A percentile compares a stretch with the other conserved stretches of the same genome.
Evolutionary conservation across 306 rosid species (phyloP).

Genomic region (Lagenaria siceraria): DNA sequence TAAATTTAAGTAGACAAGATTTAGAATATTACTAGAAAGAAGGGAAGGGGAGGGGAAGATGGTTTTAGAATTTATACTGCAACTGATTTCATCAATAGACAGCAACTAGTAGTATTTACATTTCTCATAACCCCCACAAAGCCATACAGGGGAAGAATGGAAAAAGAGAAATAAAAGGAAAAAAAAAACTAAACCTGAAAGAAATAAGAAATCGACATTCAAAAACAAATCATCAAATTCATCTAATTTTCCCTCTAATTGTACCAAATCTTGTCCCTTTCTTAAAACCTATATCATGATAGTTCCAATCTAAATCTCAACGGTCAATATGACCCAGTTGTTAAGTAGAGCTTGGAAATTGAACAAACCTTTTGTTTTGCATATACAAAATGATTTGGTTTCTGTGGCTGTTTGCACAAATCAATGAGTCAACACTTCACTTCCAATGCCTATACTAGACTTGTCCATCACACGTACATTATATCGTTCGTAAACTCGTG

Average conservation of each 20-base stretch:
- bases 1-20: not conserved
- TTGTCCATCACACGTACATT: constrained; percentile 74
- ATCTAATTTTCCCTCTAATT: constrained; percentile 39
- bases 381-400: constrained; percentile 35
- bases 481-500: constrained; percentile 75
- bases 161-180: constrained; percentile 20
- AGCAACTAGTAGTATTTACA: constrained; percentile 82
- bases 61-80: constrained; percentile 64
- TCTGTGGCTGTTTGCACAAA: constrained; percentile 13
- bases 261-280: constrained; percentile 38
- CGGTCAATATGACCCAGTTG: constrained; percentile 27
- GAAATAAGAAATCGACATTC: not conserved
- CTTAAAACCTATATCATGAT: constrained; percentile 15
- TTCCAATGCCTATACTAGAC: constrained; percentile 72
- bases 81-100: constrained; percentile 44
- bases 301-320: constrained; percentile 47
- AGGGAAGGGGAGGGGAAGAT: not conserved
- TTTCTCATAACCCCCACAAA: constrained; percentile 80
- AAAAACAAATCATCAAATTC: constrained; percentile 47
- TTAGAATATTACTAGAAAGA: not conserved
- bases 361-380: constrained; percentile 27
- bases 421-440: constrained; percentile 79
- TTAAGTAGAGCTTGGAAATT: constrained; percentile 38
- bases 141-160: constrained; percentile 60
- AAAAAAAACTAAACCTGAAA: constrained; percentile 10